Base-by-base conservation (phyloP, 306 rosid genomes). In the Bauhinia variegata region DNA sequence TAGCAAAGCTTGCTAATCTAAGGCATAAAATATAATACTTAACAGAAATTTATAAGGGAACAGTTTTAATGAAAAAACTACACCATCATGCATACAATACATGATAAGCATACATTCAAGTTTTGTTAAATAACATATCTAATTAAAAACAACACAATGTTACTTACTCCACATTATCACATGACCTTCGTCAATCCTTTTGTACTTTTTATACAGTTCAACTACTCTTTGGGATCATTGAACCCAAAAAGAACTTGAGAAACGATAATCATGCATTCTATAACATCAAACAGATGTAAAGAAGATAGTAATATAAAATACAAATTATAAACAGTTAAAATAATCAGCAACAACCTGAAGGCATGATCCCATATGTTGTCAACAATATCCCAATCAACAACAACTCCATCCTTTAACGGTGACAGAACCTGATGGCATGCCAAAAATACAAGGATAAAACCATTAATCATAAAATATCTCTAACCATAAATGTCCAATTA, bases 361-460 rank as follows among this genome's bases (percentile, higher is more conserved):
- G 99, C 99, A 68, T 93, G 99, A 63, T 93, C 99, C 99, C 97
- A 93, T 75, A 93, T 90, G 85, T 82, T 84, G 77, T 90, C 97
- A 72, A 90, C 96, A 73, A 91, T 88, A 59, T 93, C 99, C 97
- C 99, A 93, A 74, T 93, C 97, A 77, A 87, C 89, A 67, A 89
- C 91, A 75, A 88, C 69, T 63, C 99, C 97, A 80, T 93, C 96
- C 82, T 88, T 93, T 19, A 90, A 49, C 5, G 97, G 92, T 36
- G 96, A 83, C 13, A 90, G 46, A 65, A 93, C 97, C 99, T 93
- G 82, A 65, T 36, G 60, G 18, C 71, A 73, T 33, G 55, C 69
- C 63, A 74, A 16, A 66, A 34, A 50, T 18, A 64, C 18, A 59
- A 36, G 5, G 8, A 36, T 23, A 61, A 38, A 48, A 8, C n/a